phyloP scores from a whole-genome alignment of 345 rosid species.

The Alliaria petiolata region DNA sequence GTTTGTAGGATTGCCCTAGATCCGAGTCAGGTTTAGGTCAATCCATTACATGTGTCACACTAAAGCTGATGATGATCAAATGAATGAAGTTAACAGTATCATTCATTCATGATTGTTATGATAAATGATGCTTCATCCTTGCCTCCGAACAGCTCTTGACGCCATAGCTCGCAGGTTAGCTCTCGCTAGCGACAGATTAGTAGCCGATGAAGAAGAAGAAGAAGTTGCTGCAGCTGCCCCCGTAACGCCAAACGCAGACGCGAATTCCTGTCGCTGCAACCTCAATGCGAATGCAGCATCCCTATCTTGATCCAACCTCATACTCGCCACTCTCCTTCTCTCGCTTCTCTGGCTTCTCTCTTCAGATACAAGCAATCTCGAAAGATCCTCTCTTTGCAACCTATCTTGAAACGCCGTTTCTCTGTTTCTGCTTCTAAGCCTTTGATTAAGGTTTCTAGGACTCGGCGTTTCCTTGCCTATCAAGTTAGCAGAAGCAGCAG shows the following conservation, averaged over 20 bases:
- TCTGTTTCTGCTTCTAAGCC: slow-evolving; percentile 18
- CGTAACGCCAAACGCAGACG: slow-evolving; percentile 50
- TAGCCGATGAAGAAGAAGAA: slow-evolving; percentile 20
- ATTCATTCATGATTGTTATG: no score
- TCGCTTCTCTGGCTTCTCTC: slow-evolving; percentile 40
- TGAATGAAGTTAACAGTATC: no score
- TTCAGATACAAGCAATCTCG: slow-evolving; percentile 33
- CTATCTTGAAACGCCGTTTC: slow-evolving; percentile 46
- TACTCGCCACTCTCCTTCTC: slow-evolving; percentile 30
- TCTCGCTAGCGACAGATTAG: slow-evolving; percentile 53
- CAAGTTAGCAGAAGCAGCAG: slow-evolving; percentile 35
- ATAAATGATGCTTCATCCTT: no score
- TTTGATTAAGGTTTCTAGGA: slow-evolving; percentile 8
- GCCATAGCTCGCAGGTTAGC: slow-evolving; percentile 91
- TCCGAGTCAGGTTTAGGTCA: no score
- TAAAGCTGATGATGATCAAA: no score
- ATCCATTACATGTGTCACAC: no score
- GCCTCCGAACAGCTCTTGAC: slow-evolving; percentile 63
- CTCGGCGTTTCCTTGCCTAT: slow-evolving; percentile 7
- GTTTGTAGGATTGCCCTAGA: no score
- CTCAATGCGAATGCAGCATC: slow-evolving; percentile 78
- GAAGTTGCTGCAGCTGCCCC: slow-evolving; percentile 28
- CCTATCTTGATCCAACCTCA: slow-evolving; percentile 51
- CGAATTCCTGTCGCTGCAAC: slow-evolving; percentile 81
- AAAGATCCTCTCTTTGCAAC: slow-evolving; percentile 68